Evolutionary conservation across 176 grass and related monocot species (phyloP).

Genomic region (Sorghum bicolor): Sorghum_bicolor_NCBIv3 NC_012871.2:60782501-60783000

Average conservation of each 20-base stretch:
- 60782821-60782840: neutral
- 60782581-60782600: constrained; percentile 85
- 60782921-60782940: neutral
- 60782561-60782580: constrained; percentile 91
- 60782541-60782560: constrained; percentile 85
- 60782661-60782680: constrained; percentile 99
- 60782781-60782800: neutral
- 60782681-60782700: constrained; percentile 19
- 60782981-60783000: neutral
- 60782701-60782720: neutral
- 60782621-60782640: constrained; percentile 82
- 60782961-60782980: neutral
- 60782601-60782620: constrained; percentile 96
- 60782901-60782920: neutral
- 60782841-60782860: constrained; percentile 13
- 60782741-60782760: constrained; percentile 1
- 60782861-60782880: neutral
- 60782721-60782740: neutral
- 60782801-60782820: neutral
- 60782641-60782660: constrained; percentile 94
- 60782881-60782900: neutral
- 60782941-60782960: neutral
- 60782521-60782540: constrained; percentile 76
- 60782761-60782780: neutral
- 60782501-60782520: constrained; percentile 97